Evolutionary conservation across 345 rosid genomes (phyloP).

Genomic region (Jatropha curcas): DNA sequence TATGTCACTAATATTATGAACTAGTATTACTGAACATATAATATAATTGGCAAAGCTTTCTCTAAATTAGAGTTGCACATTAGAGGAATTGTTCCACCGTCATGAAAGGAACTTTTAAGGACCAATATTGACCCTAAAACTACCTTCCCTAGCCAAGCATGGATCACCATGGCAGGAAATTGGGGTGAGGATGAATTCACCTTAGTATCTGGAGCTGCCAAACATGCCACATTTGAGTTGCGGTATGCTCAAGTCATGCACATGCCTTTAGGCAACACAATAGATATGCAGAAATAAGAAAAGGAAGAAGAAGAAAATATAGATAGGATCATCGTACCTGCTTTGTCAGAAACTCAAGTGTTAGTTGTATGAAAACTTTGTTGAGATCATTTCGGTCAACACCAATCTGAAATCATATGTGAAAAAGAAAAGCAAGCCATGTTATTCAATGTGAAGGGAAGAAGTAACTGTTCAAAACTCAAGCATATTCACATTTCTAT

Average conservation of each 20-base stretch:
- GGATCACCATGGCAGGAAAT: neutral
- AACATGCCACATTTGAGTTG: neutral
- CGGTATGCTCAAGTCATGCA: neutral
- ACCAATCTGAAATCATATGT: constrained; percentile 58
- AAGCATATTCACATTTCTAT: neutral
- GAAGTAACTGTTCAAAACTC: constrained; percentile 7
- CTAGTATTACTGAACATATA: too few relatives aligned
- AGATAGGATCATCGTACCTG: constrained; percentile 50
- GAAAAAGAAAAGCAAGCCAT: neutral
- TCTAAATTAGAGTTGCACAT: neutral
- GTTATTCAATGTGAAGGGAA: neutral
- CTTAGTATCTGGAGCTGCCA: neutral
- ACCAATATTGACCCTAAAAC: neutral
- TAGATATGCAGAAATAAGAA: neutral
- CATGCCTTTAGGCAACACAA: neutral
- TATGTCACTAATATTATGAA: neutral
- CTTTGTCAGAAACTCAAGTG: constrained; percentile 79
- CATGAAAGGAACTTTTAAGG: neutral
- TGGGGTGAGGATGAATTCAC: neutral
- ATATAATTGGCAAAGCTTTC: neutral
- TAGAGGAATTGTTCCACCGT: neutral
- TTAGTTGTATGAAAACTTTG: constrained; percentile 79
- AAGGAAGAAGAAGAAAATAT: neutral
- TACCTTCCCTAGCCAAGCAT: neutral
- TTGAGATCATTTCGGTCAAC: constrained; percentile 67